Base-by-base conservation (phyloP, 2,329 filamentous ascomycete genomes). In the Byssoonygena ceratinophila region DNA sequence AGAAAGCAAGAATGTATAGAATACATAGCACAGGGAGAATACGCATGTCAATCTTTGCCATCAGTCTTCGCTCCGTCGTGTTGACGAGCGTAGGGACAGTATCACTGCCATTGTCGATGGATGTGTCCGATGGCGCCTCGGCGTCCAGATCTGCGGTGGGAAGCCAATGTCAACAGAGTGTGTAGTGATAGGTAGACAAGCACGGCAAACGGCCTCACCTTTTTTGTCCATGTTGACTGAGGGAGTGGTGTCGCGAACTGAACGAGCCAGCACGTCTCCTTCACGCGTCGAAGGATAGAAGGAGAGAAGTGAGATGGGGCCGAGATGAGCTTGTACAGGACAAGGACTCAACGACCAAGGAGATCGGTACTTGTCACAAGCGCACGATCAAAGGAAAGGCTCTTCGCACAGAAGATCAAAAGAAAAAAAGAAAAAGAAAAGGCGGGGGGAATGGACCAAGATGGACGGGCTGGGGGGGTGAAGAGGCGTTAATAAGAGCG, bases 21-120 rank as follows among this genome's bases (percentile, higher is more conserved):
- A 89, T 72, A 63, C 80, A 84, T 51, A 91, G 73, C 58, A 84
- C 84, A 0, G 86, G 86, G 49, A 91, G 72, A 48, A 91, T 75
- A 59, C 78, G 80, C 58, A 81, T 65, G 65, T 90, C 86, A 62
- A 90, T 82, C 68, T 82, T 84, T 56, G 75, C 68, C 71, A 87
- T 76, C 54, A 91, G 73, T 60, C 74, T 78, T 58, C 75, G 72
- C 70, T 88, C 83, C 1, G 68, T 71, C 6, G 68, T 73, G 12
- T 54, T 59, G 7, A 60, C 65, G 45, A 71, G 65, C 11, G 11
- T 29, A 8, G 53, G 50, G 16, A 40, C 36, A 4, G 45, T 39
- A 39, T 48, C 47, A 22, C 31, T 32, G 29, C 46, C 52, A 23
- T 58, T 47, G 22, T 47, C 47, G 20, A 46, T 27, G 20, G 44